Evolutionary conservation across 768 basidiomycete genomes (phyloP).

Genomic region (Russula brevipes): DNA sequence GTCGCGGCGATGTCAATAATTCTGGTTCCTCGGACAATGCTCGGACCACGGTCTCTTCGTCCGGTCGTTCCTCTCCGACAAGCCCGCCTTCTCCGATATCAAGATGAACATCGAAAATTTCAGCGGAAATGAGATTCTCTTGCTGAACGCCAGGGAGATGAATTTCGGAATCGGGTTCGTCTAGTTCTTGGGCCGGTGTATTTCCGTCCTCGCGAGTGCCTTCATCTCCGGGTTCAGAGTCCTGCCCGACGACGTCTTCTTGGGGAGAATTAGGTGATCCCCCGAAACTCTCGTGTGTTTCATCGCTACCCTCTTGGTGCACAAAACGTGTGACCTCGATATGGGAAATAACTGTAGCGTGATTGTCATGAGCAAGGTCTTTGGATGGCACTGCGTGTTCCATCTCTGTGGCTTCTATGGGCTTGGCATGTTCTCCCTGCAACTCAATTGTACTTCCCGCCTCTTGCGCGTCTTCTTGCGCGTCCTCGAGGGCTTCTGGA

Average conservation of each 20-base stretch:
- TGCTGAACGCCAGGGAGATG: not conserved
- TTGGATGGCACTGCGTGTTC: not conserved
- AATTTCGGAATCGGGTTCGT: not conserved
- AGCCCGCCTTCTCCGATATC: not conserved
- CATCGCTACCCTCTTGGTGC: not conserved
- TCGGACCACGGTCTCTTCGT: slow-evolving; percentile 34
- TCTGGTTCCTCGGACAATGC: slow-evolving; percentile 33
- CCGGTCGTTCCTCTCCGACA: slow-evolving; percentile 28
- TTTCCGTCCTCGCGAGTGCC: not conserved
- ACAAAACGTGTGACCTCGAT: not conserved
- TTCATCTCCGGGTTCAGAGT: slow-evolving; percentile 10
- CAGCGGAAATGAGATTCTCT: not conserved
- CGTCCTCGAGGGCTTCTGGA: slow-evolving; percentile 11
- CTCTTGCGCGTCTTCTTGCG: not conserved
- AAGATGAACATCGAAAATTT: not conserved
- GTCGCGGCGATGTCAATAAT: not conserved
- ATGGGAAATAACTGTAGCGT: not conserved
- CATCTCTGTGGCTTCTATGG: slow-evolving; percentile 1
- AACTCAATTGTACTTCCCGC: slow-evolving; percentile 1
- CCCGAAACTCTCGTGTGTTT: not conserved
- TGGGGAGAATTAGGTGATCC: not conserved
- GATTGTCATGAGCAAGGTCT: slow-evolving; percentile 6
- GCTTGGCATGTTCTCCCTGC: not conserved
- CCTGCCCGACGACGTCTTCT: not conserved
- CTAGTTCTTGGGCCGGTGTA: slow-evolving; percentile 1